Conservation (phyloP, 2,329 filamentous ascomycete species). For the Phialocephala sp. region DNA sequence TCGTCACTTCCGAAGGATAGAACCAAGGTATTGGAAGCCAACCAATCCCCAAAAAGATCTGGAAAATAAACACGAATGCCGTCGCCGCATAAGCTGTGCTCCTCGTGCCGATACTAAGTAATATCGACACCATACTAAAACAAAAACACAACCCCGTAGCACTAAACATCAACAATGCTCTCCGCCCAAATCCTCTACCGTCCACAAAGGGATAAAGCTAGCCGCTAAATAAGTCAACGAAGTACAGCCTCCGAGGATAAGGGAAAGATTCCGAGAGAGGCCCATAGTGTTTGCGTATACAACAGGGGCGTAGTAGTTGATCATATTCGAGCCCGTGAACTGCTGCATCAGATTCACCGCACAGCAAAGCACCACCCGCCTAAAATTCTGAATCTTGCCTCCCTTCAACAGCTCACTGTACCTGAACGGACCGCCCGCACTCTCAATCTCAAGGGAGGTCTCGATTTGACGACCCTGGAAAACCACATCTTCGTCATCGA, state of each 20-base stretch:
- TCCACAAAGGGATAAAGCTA: slow-evolving; percentile 81
- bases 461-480: slow-evolving; percentile 43
- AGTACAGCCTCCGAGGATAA: slow-evolving; percentile 41
- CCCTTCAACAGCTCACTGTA: slow-evolving; percentile 31
- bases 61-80: slow-evolving; percentile 28
- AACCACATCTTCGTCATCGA: slow-evolving; percentile 34
- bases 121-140: slow-evolving; percentile 56
- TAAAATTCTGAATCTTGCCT: slow-evolving; percentile 32
- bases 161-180: slow-evolving; percentile 76
- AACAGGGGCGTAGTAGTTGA: slow-evolving; percentile 43
- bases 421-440: slow-evolving; percentile 36
- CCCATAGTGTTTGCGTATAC: slow-evolving; percentile 68
- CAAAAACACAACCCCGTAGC: slow-evolving; percentile 56
- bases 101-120: slow-evolving; percentile 33
- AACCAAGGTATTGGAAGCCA: slow-evolving; percentile 57
- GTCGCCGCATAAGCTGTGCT: slow-evolving; percentile 50
- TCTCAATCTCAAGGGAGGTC: slow-evolving; percentile 40
- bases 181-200: slow-evolving; percentile 81
- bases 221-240: slow-evolving; percentile 63
- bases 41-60: slow-evolving; percentile 43
- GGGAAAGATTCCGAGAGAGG: slow-evolving; percentile 54
- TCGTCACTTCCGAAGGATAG: slow-evolving; percentile 56
- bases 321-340: slow-evolving; percentile 30
- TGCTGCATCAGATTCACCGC: slow-evolving; percentile 41
- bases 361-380: slow-evolving; percentile 26